These are phyloP conservation scores for Leishmania tropica DNA, from an alignment of 208 protist species.

Conservation along the genomic window DNA sequence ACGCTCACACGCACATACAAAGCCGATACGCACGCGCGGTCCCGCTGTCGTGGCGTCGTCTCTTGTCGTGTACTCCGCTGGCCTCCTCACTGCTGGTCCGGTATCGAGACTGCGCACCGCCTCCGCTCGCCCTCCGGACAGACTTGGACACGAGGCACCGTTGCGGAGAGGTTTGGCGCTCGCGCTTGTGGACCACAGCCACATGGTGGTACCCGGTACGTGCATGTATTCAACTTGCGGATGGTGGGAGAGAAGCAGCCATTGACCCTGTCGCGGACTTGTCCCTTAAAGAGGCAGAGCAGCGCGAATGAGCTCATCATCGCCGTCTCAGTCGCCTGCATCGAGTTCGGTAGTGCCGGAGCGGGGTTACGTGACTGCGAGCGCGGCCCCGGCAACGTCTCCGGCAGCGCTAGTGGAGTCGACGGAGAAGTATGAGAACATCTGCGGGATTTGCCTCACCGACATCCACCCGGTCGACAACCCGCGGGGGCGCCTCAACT, in stretches of 20 bases:
- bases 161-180: neutral
- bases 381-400: neutral
- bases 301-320: neutral
- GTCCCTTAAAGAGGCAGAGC: neutral
- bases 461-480: constrained; percentile 69
- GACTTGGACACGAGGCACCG: neutral
- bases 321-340: neutral
- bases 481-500: constrained; percentile 81
- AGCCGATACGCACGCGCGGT: neutral
- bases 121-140: neutral
- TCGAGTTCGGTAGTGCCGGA: neutral
- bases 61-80: neutral
- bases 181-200: neutral
- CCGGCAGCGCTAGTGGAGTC: neutral
- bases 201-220: neutral
- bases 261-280: neutral
- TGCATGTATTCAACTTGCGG: neutral
- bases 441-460: constrained; percentile 88
- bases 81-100: neutral
- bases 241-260: neutral
- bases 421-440: constrained; percentile 37
- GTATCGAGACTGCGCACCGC: neutral
- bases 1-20: neutral
- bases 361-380: neutral
- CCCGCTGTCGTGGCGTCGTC: neutral